Evolutionary conservation across 345 rosid species (phyloP).

Genomic region (Linum lewisii): DNA sequence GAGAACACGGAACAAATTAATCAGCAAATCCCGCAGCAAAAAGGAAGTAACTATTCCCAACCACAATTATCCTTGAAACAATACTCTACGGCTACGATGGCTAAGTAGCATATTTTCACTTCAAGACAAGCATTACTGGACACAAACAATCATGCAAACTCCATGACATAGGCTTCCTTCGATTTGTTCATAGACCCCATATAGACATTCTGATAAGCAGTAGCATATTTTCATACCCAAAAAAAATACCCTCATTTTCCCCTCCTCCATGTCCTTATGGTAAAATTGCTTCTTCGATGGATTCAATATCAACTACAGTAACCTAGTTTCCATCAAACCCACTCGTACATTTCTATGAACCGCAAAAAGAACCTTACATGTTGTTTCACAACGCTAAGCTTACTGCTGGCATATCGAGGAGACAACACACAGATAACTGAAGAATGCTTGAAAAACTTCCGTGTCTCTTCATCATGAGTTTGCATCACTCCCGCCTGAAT

Average conservation of each 20-base stretch:
- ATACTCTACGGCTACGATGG: neutral
- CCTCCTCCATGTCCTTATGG: neutral
- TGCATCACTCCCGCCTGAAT: constrained; percentile 78
- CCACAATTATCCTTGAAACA: neutral
- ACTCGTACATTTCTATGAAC: neutral
- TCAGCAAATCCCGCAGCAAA: neutral
- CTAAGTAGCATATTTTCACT: too few relatives aligned
- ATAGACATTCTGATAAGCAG: neutral
- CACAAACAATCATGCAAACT: neutral
- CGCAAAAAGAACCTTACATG: constrained; percentile 32
- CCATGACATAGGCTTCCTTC: neutral
- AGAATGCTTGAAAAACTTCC: constrained; percentile 86
- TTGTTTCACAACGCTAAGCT: constrained; percentile 71
- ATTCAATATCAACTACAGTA: neutral
- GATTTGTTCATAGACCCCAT: neutral
- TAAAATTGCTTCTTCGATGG: neutral
- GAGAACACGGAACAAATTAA: constrained; percentile 17
- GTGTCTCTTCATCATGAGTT: constrained; percentile 92
- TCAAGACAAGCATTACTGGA: neutral
- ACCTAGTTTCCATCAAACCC: neutral
- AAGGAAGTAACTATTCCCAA: neutral
- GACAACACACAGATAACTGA: constrained; percentile 89
- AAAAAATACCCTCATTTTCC: too few relatives aligned
- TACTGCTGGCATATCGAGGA: constrained; percentile 83
- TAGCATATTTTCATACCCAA: neutral